A percentile compares a stretch with the other conserved stretches of the same genome.
These are phyloP conservation scores for Hyparrhenia diplandra DNA, from an alignment of 176 grass and related monocot genomes.

Conservation along the genomic window DNA sequence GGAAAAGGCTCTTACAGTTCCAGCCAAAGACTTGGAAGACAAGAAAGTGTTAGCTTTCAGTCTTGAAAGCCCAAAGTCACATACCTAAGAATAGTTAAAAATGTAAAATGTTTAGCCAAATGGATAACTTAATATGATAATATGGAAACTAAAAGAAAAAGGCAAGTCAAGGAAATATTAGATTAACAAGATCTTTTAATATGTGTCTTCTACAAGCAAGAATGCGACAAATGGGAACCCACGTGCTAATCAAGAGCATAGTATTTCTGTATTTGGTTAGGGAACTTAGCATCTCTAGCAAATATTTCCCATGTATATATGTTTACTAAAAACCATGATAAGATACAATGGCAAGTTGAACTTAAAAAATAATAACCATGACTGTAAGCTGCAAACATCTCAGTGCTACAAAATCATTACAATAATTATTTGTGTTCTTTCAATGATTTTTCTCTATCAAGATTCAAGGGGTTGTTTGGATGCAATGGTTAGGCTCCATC, in stretches of 20 bases:
- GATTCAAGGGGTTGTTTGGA: not conserved
- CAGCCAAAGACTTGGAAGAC: slow-evolving; percentile 93
- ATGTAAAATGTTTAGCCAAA: slow-evolving; percentile 9
- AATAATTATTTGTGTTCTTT: not conserved
- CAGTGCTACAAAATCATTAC: not conserved
- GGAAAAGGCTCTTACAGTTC: slow-evolving; percentile 71
- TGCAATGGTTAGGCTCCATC: not conserved
- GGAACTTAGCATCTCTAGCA: not conserved
- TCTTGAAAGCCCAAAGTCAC: slow-evolving; percentile 96
- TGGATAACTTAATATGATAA: not conserved
- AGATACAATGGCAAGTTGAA: not conserved
- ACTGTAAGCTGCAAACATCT: not conserved
- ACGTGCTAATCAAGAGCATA: not conserved
- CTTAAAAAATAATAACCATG: not conserved
- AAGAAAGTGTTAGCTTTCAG: slow-evolving; percentile 89
- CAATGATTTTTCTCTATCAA: slow-evolving; percentile 2
- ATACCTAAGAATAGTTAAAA: slow-evolving; percentile 57
- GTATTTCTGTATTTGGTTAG: not conserved
- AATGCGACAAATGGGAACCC: not conserved
- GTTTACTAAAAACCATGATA: not conserved
- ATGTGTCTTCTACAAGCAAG: not conserved
- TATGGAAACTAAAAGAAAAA: not conserved
- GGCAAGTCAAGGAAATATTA: not conserved
- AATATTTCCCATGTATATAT: not conserved
- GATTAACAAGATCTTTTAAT: not conserved